Evolutionary conservation across 1,284 basidiomycete species (phyloP), one percentile per base, ranked within the genome.

Genomic region (Ustilago trichophora): DNA sequence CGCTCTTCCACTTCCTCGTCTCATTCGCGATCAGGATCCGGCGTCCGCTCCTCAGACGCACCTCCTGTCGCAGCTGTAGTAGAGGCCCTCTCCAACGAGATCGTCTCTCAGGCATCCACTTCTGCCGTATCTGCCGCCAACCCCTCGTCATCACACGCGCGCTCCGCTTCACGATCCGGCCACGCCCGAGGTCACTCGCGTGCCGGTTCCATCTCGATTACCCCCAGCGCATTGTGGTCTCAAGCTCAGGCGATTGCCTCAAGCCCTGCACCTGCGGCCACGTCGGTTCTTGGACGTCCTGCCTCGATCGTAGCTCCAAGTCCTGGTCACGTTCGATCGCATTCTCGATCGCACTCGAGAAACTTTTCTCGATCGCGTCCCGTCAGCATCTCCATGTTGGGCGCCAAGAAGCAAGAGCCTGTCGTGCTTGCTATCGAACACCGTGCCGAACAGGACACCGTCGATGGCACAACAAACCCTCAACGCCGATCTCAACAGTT

Each of bases 171-270:
- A 4, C 67, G 71, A 21, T n/a, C n/a, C n/a, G 66, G 59, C 7
- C 75, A 77, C 38, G 71, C 34, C 7, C 46, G 73, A 12, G 73
- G 71, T 7, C 75, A 77, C 32, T 77, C 75, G 13, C 49, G 75
- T 13, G 51, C 50, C 19, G 67, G 71, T 1, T 71, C 67, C 31
- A 77, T 77, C 56, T 77, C 75, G 13, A 64, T 77, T 47, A 48
- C 73, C 6, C 43, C 57, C n/a, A 60, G 46, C 15, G 43, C 60
- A n/a, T 33, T 64, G 37, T 40, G 40, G 22, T 51, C 59, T 25
- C 65, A 68, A 41, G 50, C 56, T 11, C 51, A 55, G 11, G 34
- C 50, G 16, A 37, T 59, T 12, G 43, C 42, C 13, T 25, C 37
- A 16, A 41, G 32, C 27, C 48, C 60, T 33, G 60, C 54, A 12